Base-by-base conservation (phyloP, 2,329 filamentous ascomycete species). In the Xylariaceae sp. region DNA sequence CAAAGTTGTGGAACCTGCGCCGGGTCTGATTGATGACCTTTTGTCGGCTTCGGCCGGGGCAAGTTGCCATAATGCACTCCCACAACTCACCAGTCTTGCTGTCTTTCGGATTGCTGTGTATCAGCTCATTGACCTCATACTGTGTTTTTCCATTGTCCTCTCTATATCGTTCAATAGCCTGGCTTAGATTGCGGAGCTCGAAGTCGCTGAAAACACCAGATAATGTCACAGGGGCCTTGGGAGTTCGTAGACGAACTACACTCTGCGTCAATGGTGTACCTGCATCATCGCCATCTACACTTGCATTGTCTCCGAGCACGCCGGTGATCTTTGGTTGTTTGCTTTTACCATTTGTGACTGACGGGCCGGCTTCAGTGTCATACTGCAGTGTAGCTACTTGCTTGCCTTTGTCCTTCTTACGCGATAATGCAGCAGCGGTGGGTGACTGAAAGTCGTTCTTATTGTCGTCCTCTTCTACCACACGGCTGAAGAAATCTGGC, bases 1-100 rank as follows among this genome's bases (percentile, higher is more conserved):
- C 77, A 63, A 80, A 89, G 55, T 86, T 86, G 72, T 89, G 84
- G 58, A 84, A 91, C 23, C 80, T 78, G 46, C 85, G 81, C 41
- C 86, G 80, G 26, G 81, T 81, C 57, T 81, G 76, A 48, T 80
- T 77, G 53, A 82, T 79, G 6, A 86, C 67, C 61, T 81, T 82
- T 55, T 78, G 75, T 9, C 80, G 74, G n/a, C 75, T 72, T 9
- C 82, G 74, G 39, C 78, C 70, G 0, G 81, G 79, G 51, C 80
- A 79, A 7, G 74, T 73, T 3, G 74, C 72, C 37, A 72, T 71
- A n/a, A 86, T 70, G 3, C 64, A 62, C 13, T 70, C 64, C 82
- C 83, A 86, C 7, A 87, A 73, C 9, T 77, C 72, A 4, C 69
- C 67, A 2, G 70, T 70, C 23, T 51, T 54, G 36, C 52, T 49